Conservation (phyloP, 2,329 filamentous ascomycete species). For the Xylaria sp. region DNA sequence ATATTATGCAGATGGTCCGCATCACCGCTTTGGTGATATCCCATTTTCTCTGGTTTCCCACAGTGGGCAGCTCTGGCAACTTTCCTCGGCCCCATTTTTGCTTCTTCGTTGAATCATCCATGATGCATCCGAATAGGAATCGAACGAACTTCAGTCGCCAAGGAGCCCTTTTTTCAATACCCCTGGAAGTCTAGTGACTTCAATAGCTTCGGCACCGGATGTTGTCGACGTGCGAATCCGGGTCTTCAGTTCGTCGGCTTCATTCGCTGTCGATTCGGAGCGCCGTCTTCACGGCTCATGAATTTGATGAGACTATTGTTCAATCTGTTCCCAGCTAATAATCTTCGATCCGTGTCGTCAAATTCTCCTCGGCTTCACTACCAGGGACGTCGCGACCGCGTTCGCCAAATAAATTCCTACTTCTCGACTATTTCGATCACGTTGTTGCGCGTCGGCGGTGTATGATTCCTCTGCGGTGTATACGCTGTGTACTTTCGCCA, state of each 20-base stretch:
- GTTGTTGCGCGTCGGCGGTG: not conserved
- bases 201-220: not conserved
- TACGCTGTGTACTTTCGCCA: slow-evolving; percentile 5
- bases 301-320: not conserved
- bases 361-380: not conserved
- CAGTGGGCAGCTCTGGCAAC: slow-evolving; percentile 36
- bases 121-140: slow-evolving; percentile 19
- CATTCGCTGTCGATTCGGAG: slow-evolving; percentile 17
- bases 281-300: slow-evolving; percentile 38
- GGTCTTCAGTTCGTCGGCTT: slow-evolving; percentile 12
- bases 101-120: slow-evolving; percentile 20
- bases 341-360: not conserved
- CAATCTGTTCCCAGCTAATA: not conserved
- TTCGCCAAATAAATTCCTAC: not conserved
- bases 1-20: slow-evolving; percentile 35
- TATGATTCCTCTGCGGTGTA: not conserved
- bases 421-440: slow-evolving; percentile 1
- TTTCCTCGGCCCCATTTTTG: slow-evolving; percentile 1
- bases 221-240: not conserved
- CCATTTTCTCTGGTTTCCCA: slow-evolving; percentile 41
- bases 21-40: slow-evolving; percentile 43
- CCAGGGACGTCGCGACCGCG: slow-evolving; percentile 1
- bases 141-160: not conserved
- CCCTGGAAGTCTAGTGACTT: not conserved
- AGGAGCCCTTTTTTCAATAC: not conserved